Percentiles rank a stretch among this genome's conserved stretches.
These are phyloP conservation scores for Trichoderma arundinaceum DNA, from an alignment of 2,329 filamentous ascomycete genomes.

Conservation along the genomic window DNA sequence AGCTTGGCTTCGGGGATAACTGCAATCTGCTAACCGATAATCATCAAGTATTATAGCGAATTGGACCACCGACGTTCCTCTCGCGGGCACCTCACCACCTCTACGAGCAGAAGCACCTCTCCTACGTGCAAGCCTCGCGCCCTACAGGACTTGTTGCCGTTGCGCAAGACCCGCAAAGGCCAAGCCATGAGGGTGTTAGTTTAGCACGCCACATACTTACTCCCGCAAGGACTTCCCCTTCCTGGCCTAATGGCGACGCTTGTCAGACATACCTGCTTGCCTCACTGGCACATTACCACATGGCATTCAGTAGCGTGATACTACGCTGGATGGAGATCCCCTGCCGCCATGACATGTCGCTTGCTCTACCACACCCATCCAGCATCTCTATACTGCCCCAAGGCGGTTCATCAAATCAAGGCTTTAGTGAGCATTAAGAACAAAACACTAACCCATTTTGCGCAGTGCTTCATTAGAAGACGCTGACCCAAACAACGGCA, in stretches of 20 bases:
- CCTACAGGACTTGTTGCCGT: constrained; percentile 1
- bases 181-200: constrained; percentile 3
- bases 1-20: constrained; percentile 3
- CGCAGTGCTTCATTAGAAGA: neutral
- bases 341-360: constrained; percentile 22
- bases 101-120: neutral
- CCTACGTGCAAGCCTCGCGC: constrained; percentile 1
- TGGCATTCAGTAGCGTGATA: constrained; percentile 25
- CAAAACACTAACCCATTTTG: neutral
- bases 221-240: constrained; percentile 30
- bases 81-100: constrained; percentile 21
- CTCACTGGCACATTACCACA: constrained; percentile 30
- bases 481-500: neutral
- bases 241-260: constrained; percentile 22
- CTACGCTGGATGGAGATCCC: constrained; percentile 20
- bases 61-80: constrained; percentile 18
- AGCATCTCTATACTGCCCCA: constrained; percentile 1
- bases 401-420: neutral
- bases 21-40: constrained; percentile 17
- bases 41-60: neutral
- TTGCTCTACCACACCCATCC: constrained; percentile 8
- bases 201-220: constrained; percentile 7
- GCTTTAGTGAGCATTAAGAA: neutral
- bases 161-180: constrained; percentile 12
- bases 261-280: constrained; percentile 22